Percentiles rank a stretch among this genome's conserved stretches.
Evolutionary conservation across 345 rosid species (phyloP).

Genomic region (Linum tenue): DNA sequence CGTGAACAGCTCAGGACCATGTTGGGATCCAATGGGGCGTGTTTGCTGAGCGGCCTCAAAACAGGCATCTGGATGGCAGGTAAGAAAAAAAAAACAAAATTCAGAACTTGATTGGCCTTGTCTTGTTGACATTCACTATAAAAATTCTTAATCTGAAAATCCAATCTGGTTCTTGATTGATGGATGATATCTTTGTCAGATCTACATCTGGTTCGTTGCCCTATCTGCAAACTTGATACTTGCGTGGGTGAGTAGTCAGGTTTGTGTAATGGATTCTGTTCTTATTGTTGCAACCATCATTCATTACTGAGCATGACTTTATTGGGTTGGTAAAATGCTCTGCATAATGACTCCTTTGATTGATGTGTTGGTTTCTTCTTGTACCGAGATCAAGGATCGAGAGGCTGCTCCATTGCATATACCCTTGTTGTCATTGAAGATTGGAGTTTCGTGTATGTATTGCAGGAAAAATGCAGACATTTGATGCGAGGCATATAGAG

Average conservation of each 20-base stretch:
- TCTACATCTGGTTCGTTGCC: conserved; percentile 95
- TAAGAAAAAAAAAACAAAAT: conserved; percentile 12
- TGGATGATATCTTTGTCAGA: conserved; percentile 38
- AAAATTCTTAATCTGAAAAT: no score
- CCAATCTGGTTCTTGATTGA: not conserved
- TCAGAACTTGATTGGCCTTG: not conserved
- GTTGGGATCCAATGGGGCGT: conserved; percentile 42
- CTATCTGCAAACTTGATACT: conserved; percentile 71
- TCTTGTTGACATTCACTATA: no score
- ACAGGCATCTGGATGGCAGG: conserved; percentile 94
- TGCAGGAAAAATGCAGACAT: conserved; percentile 84
- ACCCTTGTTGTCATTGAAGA: not conserved
- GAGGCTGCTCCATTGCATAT: no score
- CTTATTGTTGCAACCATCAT: no score
- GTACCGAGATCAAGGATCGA: no score
- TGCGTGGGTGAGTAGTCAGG: conserved; percentile 57
- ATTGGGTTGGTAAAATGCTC: no score
- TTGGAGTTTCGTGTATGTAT: conserved; percentile 4
- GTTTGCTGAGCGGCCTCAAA: conserved; percentile 51
- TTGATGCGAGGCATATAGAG: conserved; percentile 89
- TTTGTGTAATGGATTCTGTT: not conserved
- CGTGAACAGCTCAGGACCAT: conserved; percentile 31
- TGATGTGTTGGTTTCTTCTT: no score
- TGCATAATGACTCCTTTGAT: no score
- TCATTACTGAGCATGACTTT: no score